Base-by-base conservation (phyloP, 2,329 filamentous ascomycete species). In the Sphaerostilbella broomeana region DNA sequence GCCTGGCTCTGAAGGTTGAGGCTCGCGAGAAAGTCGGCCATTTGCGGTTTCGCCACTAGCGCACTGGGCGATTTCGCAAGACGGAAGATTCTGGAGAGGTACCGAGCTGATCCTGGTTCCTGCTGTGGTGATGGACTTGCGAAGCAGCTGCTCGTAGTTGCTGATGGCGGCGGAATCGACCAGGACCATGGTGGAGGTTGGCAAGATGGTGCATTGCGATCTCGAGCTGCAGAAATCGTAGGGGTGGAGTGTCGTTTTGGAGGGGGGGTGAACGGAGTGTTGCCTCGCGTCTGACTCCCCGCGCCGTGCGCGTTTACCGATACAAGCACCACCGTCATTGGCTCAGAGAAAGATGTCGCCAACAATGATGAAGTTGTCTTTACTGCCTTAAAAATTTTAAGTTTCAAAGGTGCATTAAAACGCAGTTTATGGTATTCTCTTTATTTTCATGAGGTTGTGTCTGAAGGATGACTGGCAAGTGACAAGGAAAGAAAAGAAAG, bases 1-100 rank as follows among this genome's bases (percentile, higher is more conserved):
- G 25, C 27, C 20, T 38, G 30, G 6, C 42, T 38, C n/a, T 35
- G 38, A 29, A 65, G 50, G 32, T 55, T 54, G 48, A 64, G 59
- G 49, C 58, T 61, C 35, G 59, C 55, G 6, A 65, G 57, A 38
- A 65, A 64, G 50, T 64, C 62, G 16, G 55, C 50, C 62, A 65
- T 65, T n/a, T 24, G 32, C 35, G 31, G 37, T 34, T 37, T 46
- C 22, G 33, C 30, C 13, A 22, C 16, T 11, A 24, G 26, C 11
- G 21, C 6, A 4, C 3, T 16, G 11, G 35, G 39, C 30, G 42
- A 30, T 47, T 41, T 45, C 33, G 18, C 42, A 34, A 49, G 41
- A 11, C 42, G 43, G 34, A 50, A 30, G 11, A 49, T 45, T 42
- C 46, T 46, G 8, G 28, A 32, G 16, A 47, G 34, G 18, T 50